Evolutionary conservation across 805 yeast species (phyloP).

Genomic region (Debaryomyces hansenii): DNA sequence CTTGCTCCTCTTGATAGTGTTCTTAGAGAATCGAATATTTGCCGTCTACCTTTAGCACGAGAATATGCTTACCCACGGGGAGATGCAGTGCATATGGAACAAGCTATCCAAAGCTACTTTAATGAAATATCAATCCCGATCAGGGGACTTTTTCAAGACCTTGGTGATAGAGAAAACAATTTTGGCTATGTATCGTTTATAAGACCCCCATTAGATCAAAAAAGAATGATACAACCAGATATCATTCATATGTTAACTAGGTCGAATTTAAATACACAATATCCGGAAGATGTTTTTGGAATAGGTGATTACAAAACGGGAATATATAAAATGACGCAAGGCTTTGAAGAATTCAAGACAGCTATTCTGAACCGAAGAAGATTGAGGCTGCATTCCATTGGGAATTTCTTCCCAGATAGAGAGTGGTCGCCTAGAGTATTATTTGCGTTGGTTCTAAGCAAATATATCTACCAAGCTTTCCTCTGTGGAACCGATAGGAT

Average conservation of each 20-base stretch:
- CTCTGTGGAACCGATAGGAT: too few species aligned
- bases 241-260: neutral
- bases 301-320: too few species aligned
- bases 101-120: neutral
- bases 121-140: neutral
- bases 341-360: too few species aligned
- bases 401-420: too few species aligned
- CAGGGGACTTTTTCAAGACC: too few species aligned
- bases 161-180: neutral
- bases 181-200: neutral
- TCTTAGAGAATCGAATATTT: neutral
- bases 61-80: neutral
- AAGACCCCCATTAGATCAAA: neutral
- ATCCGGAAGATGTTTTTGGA: too few species aligned
- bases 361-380: neutral
- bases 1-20: conserved; percentile 1
- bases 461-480: too few species aligned
- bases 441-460: too few species aligned
- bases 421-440: too few species aligned
- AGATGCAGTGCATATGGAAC: neutral
- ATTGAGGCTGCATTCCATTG: neutral
- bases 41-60: neutral
- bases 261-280: neutral
- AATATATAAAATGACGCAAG: too few species aligned
- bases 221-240: neutral